Evolutionary conservation across 2,329 filamentous ascomycete genomes (phyloP).

Genomic region (Biscogniauxia marginata): DNA sequence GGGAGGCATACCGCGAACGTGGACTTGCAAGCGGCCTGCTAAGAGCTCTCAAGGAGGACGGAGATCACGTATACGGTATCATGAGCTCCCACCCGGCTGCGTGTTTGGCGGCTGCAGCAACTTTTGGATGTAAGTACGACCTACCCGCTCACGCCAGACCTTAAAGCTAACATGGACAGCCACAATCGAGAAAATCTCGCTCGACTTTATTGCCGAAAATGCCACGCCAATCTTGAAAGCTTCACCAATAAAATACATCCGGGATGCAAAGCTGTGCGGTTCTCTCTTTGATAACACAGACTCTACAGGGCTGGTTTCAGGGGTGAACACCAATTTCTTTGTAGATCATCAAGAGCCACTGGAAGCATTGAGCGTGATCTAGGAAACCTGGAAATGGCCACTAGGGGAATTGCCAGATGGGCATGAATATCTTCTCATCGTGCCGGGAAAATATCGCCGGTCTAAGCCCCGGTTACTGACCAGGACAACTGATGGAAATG

Average conservation of each 20-base stretch:
- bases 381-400: slow-evolving; percentile 14
- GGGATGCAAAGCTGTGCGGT: slow-evolving; percentile 36
- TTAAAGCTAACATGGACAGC: neutral
- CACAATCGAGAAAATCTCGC: slow-evolving; percentile 7
- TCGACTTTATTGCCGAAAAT: slow-evolving; percentile 16
- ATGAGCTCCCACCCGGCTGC: slow-evolving; percentile 41
- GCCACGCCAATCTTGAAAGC: slow-evolving; percentile 33
- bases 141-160: neutral
- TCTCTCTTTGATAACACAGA: slow-evolving; percentile 32
- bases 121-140: slow-evolving; percentile 28
- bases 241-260: slow-evolving; percentile 39
- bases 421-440: slow-evolving; percentile 18
- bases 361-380: slow-evolving; percentile 9
- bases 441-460: slow-evolving; percentile 5
- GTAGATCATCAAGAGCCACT: slow-evolving; percentile 38
- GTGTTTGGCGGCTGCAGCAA: slow-evolving; percentile 32
- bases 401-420: slow-evolving; percentile 23
- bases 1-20: slow-evolving; percentile 34
- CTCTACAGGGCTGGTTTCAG: slow-evolving; percentile 31
- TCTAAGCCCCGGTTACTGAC: neutral
- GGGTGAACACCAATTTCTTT: slow-evolving; percentile 36
- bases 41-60: slow-evolving; percentile 27
- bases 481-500: no score
- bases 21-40: slow-evolving; percentile 36
- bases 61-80: slow-evolving; percentile 37